phyloP scores from a whole-genome alignment of 2,329 filamentous ascomycete genomes.

The Aureobasidium sp. region DNA sequence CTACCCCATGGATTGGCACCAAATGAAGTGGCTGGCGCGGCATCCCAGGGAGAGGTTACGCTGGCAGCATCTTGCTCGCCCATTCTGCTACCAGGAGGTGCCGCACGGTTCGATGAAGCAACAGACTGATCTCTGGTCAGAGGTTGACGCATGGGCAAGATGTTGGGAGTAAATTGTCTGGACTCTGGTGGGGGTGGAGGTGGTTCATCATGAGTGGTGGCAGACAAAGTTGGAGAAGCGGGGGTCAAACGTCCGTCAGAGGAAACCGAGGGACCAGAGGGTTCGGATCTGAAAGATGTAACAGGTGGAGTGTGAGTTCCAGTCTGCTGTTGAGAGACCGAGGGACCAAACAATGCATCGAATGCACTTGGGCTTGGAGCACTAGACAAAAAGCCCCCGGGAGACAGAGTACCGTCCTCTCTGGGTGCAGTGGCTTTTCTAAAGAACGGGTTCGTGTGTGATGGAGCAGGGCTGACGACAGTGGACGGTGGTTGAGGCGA shows the following conservation, averaged over 20 bases:
- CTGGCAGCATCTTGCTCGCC: slow-evolving; percentile 15
- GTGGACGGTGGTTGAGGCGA: slow-evolving; percentile 31
- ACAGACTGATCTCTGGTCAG: slow-evolving; percentile 55
- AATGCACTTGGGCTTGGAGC: slow-evolving; percentile 32
- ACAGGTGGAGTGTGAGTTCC: slow-evolving; percentile 40
- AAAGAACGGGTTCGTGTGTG: slow-evolving; percentile 92
- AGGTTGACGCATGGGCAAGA: slow-evolving; percentile 61
- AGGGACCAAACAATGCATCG: slow-evolving; percentile 33
- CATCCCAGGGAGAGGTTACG: slow-evolving; percentile 14
- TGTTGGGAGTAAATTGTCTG: slow-evolving; percentile 69
- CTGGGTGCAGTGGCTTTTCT: slow-evolving; percentile 45
- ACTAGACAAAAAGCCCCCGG: slow-evolving; percentile 16
- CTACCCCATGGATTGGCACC: neutral
- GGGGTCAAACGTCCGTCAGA: slow-evolving; percentile 48
- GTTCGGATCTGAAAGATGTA: slow-evolving; percentile 53
- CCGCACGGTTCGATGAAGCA: slow-evolving; percentile 53
- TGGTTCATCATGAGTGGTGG: slow-evolving; percentile 48
- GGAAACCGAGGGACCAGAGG: slow-evolving; percentile 35
- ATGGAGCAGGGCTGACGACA: slow-evolving; percentile 60
- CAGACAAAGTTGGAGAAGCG: slow-evolving; percentile 54
- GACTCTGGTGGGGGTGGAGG: slow-evolving; percentile 65
- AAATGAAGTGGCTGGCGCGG: neutral
- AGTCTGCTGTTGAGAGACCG: slow-evolving; percentile 34
- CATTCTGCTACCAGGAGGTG: slow-evolving; percentile 29
- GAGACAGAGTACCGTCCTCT: slow-evolving; percentile 13